Percentiles rank a stretch among this genome's conserved stretches.
These are phyloP conservation scores for Erythrophleum fordii DNA, from an alignment of 306 rosid species.

Conservation along the genomic window DNA sequence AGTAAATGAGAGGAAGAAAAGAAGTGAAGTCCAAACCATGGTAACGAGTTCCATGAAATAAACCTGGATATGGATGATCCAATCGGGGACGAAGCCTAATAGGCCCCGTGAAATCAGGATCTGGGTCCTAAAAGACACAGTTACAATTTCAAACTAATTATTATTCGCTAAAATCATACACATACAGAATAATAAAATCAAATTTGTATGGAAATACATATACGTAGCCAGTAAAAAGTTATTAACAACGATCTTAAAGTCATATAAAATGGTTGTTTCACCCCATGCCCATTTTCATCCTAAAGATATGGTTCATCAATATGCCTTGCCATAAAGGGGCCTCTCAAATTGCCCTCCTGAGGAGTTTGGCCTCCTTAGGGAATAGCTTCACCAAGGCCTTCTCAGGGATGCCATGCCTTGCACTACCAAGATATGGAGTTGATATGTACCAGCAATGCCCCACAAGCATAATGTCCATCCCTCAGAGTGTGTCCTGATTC, in stretches of 20 bases:
- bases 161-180: too few species aligned
- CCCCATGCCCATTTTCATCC: constrained; percentile 55
- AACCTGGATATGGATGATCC: constrained; percentile 60
- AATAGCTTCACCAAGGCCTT: constrained; percentile 52
- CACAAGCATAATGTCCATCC: constrained; percentile 50
- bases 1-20: background rate
- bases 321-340: constrained; percentile 53
- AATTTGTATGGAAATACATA: background rate
- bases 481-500: too few species aligned
- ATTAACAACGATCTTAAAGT: constrained; percentile 49
- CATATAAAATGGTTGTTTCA: constrained; percentile 68
- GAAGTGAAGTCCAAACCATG: constrained; percentile 51
- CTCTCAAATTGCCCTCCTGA: constrained; percentile 52
- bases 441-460: constrained; percentile 52
- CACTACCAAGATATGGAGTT: constrained; percentile 53
- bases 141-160: constrained; percentile 33
- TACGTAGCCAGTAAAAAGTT: too few species aligned
- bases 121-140: constrained; percentile 57
- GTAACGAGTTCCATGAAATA: constrained; percentile 48
- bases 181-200: constrained; percentile 19
- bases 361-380: constrained; percentile 63
- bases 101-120: constrained; percentile 66
- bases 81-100: constrained; percentile 61
- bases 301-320: constrained; percentile 57
- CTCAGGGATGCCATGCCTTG: constrained; percentile 57